Evolutionary conservation across 192 early-diverging fungal species (phyloP), one percentile per base, ranked within the genome.

Genomic region (Backusella luteola): DNA sequence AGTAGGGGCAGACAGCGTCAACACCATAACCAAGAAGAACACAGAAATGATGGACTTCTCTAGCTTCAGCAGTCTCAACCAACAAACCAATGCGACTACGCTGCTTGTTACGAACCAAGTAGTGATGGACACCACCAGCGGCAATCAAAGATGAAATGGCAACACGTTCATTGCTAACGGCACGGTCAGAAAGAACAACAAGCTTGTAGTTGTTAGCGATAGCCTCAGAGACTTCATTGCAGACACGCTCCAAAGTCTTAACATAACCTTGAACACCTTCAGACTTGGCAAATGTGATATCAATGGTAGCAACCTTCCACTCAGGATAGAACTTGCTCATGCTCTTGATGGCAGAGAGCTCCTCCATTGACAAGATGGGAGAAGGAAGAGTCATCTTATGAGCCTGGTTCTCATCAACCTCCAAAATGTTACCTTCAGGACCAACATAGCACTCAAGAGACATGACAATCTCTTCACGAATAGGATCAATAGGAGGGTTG

Each of bases 381-480:
- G 96, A 95, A 19, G 93, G 91, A 4, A 99, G 88, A 17, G 87
- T 83, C 73, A 99, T 81, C 34, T 94, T 90, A 67, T 91, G 88
- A 72, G 91, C 90, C 82, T 99, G 98, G 17, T 79, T 78, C 73
- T 89, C 89, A 4, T 91, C 85, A 63, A 97, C 89, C 80, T 96
- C 94, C 69, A 99, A 89, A 71, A 99, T 85, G 77, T 99, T 99
- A 53, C 95, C 96, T 80, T 95, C 93, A 6, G 96, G 94, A 26
- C 98, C 98, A 19, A 99, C 87, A 83, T 96, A 95, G 88, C 96
- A 97, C 41, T 92, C 90, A 34, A 97, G 88, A 21, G 95, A 96
- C 98, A 99, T 99, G 87, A 99, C 96, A 77, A 98, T 93, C 74
- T 95, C 93, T 84, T 99, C 96, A 79, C 98, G 95, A 81, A 99